phyloP scores from a whole-genome alignment of 2,329 filamentous ascomycete genomes.

The Alternaria solani region DNA sequence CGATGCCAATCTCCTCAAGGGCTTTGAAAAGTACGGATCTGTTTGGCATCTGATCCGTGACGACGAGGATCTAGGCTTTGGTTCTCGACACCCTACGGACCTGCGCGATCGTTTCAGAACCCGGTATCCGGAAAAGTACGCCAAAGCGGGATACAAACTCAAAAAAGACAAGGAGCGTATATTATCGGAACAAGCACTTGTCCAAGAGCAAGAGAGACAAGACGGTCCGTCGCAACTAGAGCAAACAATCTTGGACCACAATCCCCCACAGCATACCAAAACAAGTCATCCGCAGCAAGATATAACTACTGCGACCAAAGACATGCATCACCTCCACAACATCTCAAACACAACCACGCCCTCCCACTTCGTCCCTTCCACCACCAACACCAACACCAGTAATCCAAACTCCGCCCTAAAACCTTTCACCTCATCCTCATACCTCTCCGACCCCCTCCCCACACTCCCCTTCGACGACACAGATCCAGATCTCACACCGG shows the following conservation, averaged over 20 bases:
- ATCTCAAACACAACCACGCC: background rate
- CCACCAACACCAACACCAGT: background rate
- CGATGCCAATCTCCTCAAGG: slow-evolving; percentile 65
- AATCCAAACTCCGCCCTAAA: slow-evolving; percentile 1
- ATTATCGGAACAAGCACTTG: background rate
- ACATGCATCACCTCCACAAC: background rate
- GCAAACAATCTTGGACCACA: background rate
- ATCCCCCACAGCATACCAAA: background rate
- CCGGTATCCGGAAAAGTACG: slow-evolving; percentile 65
- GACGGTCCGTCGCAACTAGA: background rate
- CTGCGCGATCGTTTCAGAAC: slow-evolving; percentile 69
- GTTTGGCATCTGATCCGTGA: slow-evolving; percentile 68
- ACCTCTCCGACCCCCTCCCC: slow-evolving; percentile 15
- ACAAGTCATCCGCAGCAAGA: background rate
- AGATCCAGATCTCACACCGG: slow-evolving; percentile 14
- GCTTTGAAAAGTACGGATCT: slow-evolving; percentile 66
- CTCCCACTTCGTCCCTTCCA: background rate
- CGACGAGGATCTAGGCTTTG: slow-evolving; percentile 61
- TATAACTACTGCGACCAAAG: background rate
- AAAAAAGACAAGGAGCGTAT: slow-evolving; percentile 40
- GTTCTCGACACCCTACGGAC: slow-evolving; percentile 63
- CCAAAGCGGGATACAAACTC: slow-evolving; percentile 55
- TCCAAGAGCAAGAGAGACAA: background rate
- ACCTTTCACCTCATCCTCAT: slow-evolving; percentile 12
- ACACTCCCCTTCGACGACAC: slow-evolving; percentile 18